Evolutionary conservation across 208 protist genomes (phyloP), one percentile per base, ranked within the genome.

Genomic region (Entamoeba moshkovskii): DNA sequence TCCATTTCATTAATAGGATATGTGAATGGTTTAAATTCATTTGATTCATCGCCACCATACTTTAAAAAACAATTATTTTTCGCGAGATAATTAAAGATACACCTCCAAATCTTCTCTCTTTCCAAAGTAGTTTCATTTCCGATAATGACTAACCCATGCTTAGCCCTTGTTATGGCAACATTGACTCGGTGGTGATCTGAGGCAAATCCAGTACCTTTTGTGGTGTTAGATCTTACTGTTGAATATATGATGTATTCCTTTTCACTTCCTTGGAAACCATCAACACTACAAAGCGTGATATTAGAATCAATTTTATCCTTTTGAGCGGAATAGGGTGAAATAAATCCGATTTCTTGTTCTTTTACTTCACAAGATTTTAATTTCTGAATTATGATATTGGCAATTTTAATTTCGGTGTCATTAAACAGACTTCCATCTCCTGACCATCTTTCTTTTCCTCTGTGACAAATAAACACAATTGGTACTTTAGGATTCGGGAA

Each of bases 211-310:
- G 99, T 99, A 92, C 97, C 95, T 91, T 5, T 96, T 44, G 97
- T 93, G 11, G 98, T 96, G 94, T 99, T 99, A 29, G 96, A 98
- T 59, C 98, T 96, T 0, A 99, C 98, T 96, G 98, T 99, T 0
- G 98, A 98, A 2, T 99, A 94, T 44, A 99, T 98, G 93, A 99
- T 99, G 95, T 97, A 99, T 93, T 99, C 98, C 94, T 99, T 99
- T 96, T 99, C 98, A 93, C 98, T 95, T 0, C 98, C 98, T 96
- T 98, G 98, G 96, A 99, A 99, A 91, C 99, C 98, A 0, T 98
- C 95, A 45, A 94, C 33, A 48, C 98, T 97, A 93, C 97, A 95
- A 45, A 95, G 95, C 59, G 96, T 85, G 97, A 99, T 97, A 95
- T 97, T 96, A 44, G 95, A 96, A 13, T 97, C 95, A 91, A 99